phyloP scores from a whole-genome alignment of 2,329 filamentous ascomycete genomes.

The Mollisiaceae sp. region DNA sequence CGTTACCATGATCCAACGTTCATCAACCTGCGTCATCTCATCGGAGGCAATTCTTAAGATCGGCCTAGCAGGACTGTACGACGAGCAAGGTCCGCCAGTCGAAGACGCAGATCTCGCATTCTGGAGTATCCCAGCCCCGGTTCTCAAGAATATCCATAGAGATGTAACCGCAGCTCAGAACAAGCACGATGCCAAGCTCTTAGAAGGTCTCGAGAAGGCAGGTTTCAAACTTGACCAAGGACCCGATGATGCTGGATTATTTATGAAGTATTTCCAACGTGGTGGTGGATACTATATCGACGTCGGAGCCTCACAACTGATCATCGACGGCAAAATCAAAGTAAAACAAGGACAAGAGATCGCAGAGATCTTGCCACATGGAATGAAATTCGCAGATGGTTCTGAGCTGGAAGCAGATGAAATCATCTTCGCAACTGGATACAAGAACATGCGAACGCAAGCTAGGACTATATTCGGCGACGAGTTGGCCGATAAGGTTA shows the following conservation, averaged over 20 bases:
- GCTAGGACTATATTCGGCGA: slow-evolving; percentile 56
- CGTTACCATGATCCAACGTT: slow-evolving; percentile 73
- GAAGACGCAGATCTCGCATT: slow-evolving; percentile 70
- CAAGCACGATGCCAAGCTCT: slow-evolving; percentile 44
- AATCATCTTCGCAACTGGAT: slow-evolving; percentile 55
- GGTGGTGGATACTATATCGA: slow-evolving; percentile 66
- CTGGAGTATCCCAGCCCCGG: slow-evolving; percentile 60
- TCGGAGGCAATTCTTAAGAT: slow-evolving; percentile 52
- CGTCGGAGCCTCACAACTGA: slow-evolving; percentile 58
- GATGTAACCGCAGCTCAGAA: slow-evolving; percentile 48
- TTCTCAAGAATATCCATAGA: slow-evolving; percentile 64
- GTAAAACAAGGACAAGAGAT: slow-evolving; percentile 55
- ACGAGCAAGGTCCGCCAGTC: slow-evolving; percentile 50
- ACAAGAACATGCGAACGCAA: slow-evolving; percentile 58
- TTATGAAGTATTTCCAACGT: slow-evolving; percentile 64
- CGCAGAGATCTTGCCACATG: slow-evolving; percentile 46
- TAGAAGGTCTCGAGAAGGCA: slow-evolving; percentile 56
- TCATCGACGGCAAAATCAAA: slow-evolving; percentile 59
- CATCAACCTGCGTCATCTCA: slow-evolving; percentile 67
- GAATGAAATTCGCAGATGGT: slow-evolving; percentile 51
- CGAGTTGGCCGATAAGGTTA: slow-evolving; percentile 53
- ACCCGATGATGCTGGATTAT: slow-evolving; percentile 58
- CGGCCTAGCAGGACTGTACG: slow-evolving; percentile 49
- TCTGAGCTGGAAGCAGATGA: slow-evolving; percentile 55
- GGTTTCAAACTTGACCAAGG: slow-evolving; percentile 66